These are phyloP conservation scores for Colletotrichum plurivorum DNA, from an alignment of 2,329 filamentous ascomycete genomes.

Conservation along the genomic window DNA sequence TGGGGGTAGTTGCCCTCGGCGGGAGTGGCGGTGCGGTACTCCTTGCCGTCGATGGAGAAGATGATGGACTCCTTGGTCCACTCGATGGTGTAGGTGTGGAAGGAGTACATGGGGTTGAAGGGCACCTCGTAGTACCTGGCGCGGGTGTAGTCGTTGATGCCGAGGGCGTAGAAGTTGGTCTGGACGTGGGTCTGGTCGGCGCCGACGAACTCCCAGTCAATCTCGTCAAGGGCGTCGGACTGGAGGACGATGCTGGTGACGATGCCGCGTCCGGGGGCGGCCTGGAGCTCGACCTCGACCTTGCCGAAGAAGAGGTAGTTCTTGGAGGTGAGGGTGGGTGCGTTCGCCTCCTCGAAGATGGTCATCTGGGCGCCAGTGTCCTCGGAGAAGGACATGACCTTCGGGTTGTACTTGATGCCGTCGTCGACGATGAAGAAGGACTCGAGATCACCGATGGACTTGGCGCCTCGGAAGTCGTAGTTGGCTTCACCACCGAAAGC, in stretches of 20 bases:
- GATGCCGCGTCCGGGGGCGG: slow-evolving; percentile 63
- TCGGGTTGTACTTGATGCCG: slow-evolving; percentile 57
- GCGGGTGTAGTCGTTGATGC: slow-evolving; percentile 67
- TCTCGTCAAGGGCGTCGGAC: slow-evolving; percentile 66
- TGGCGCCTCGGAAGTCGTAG: slow-evolving; percentile 44
- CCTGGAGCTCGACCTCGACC: slow-evolving; percentile 61
- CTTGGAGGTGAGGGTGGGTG: slow-evolving; percentile 59
- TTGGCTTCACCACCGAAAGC: slow-evolving; percentile 36
- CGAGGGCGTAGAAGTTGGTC: slow-evolving; percentile 69
- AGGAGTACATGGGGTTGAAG: slow-evolving; percentile 54
- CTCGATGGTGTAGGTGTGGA: slow-evolving; percentile 77
- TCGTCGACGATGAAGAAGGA: slow-evolving; percentile 70
- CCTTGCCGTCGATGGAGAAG: slow-evolving; percentile 70
- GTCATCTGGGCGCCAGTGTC: slow-evolving; percentile 63
- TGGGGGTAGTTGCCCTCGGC: slow-evolving; percentile 74
- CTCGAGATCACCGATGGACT: slow-evolving; percentile 52
- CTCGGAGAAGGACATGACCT: slow-evolving; percentile 52
- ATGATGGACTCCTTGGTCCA: slow-evolving; percentile 72
- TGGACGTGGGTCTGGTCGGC: slow-evolving; percentile 52
- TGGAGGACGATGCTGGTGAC: slow-evolving; percentile 65
- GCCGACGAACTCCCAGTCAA: slow-evolving; percentile 63
- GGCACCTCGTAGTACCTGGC: slow-evolving; percentile 63
- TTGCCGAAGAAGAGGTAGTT: slow-evolving; percentile 69
- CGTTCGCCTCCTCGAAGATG: slow-evolving; percentile 61
- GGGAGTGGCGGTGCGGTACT: slow-evolving; percentile 63